Conservation (phyloP, 441 rosid species). For the Pelargonium cotyledonis region DNA sequence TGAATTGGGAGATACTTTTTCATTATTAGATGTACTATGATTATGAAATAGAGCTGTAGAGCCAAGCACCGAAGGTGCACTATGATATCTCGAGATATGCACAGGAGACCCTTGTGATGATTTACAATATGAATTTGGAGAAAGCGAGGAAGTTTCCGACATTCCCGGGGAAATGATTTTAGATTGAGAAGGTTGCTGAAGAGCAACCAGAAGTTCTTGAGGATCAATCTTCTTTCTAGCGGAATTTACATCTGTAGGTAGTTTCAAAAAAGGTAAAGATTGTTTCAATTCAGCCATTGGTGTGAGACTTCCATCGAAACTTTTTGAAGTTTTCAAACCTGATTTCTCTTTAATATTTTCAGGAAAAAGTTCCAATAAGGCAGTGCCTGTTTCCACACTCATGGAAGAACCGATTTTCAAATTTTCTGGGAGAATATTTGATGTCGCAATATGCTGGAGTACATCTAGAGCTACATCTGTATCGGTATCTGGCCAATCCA, state of each 20-base stretch:
- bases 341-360: constrained; percentile 38
- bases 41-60: constrained; percentile 69
- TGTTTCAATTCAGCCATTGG: constrained; percentile 27
- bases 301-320: constrained; percentile 23
- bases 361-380: constrained; percentile 31
- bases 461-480: constrained; percentile 49
- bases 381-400: constrained; percentile 31
- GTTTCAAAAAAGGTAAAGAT: constrained; percentile 21
- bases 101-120: constrained; percentile 44
- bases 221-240: constrained; percentile 34
- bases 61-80: constrained; percentile 49
- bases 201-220: constrained; percentile 38
- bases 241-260: constrained; percentile 34
- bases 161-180: constrained; percentile 50
- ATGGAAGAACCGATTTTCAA: constrained; percentile 36
- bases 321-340: constrained; percentile 30
- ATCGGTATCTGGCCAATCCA: constrained; percentile 59
- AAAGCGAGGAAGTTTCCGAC: constrained; percentile 33
- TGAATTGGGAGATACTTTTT: constrained; percentile 27
- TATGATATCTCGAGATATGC: constrained; percentile 38
- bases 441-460: constrained; percentile 49
- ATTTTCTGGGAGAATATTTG: constrained; percentile 45
- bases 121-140: constrained; percentile 35
- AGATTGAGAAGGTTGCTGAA: constrained; percentile 44
- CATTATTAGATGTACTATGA: constrained; percentile 39